A percentile compares a stretch with the other conserved stretches of the same genome.
phyloP scores from a whole-genome alignment of 805 yeast species.

The Starmera pachycereana region DNA sequence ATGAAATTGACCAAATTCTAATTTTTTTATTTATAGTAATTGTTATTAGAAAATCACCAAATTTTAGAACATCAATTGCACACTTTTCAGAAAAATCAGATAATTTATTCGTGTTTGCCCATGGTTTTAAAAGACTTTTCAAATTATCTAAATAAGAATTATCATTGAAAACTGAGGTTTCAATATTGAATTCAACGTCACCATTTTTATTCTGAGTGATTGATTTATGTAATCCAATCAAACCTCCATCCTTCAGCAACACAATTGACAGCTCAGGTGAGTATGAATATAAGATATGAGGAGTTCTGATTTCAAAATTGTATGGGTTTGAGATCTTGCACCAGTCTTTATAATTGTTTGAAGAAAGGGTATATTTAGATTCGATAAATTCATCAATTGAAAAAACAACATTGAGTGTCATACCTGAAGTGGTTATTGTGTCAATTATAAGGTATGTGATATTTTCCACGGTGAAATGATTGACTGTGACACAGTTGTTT shows the following conservation, averaged over 20 bases:
- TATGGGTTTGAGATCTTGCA: slow-evolving; percentile 60
- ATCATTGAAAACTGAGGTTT: slow-evolving; percentile 46
- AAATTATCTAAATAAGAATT: slow-evolving; percentile 31
- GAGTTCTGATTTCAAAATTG: slow-evolving; percentile 45
- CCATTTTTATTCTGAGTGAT: neutral
- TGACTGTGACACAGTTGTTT: slow-evolving; percentile 26
- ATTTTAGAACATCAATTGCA: slow-evolving; percentile 19
- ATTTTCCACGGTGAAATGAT: slow-evolving; percentile 19
- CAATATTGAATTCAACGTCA: slow-evolving; percentile 16
- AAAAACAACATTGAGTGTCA: slow-evolving; percentile 40
- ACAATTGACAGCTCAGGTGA: slow-evolving; percentile 38
- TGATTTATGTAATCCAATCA: slow-evolving; percentile 38
- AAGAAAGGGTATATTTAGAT: slow-evolving; percentile 5
- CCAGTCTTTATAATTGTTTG: slow-evolving; percentile 35
- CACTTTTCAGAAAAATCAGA: slow-evolving; percentile 28
- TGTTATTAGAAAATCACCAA: slow-evolving; percentile 29
- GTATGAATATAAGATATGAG: slow-evolving; percentile 41
- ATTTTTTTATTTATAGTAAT: slow-evolving; percentile 43
- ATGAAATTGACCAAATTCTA: slow-evolving; percentile 48
- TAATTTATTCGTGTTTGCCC: slow-evolving; percentile 14
- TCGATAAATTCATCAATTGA: slow-evolving; percentile 31
- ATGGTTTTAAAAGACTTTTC: slow-evolving; percentile 21
- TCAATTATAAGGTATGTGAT: slow-evolving; percentile 33
- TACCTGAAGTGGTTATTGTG: slow-evolving; percentile 39
- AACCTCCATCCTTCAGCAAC: slow-evolving; percentile 68